These are phyloP conservation scores for Dillenia turbinata DNA, from an alignment of 164 flowering plant genomes.

Conservation along the genomic window DNA sequence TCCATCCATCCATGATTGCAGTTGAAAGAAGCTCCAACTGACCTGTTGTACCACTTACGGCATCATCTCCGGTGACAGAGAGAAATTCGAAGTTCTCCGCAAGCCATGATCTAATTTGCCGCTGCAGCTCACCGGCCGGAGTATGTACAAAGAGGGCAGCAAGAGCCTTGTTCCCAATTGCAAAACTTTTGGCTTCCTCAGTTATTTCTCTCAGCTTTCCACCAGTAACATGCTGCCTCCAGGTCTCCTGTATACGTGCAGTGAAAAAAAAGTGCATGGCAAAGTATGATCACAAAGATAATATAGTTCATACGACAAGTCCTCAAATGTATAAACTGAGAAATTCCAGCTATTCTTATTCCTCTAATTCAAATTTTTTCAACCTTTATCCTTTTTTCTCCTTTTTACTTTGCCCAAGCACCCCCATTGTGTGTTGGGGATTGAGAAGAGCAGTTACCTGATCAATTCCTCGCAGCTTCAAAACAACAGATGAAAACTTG, in stretches of 20 bases:
- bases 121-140: slow-evolving; percentile 98
- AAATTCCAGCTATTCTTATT: no score
- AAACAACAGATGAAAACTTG: slow-evolving; percentile 88
- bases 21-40: slow-evolving; percentile 97
- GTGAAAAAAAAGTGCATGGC: no score
- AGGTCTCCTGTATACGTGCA: slow-evolving; percentile 48
- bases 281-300: no score
- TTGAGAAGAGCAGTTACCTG: slow-evolving; percentile 39
- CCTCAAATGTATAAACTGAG: no score
- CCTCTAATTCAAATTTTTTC: no score
- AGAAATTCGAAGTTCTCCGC: slow-evolving; percentile 94
- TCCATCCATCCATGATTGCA: slow-evolving; percentile 99
- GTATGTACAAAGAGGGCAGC: slow-evolving; percentile 99
- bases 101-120: slow-evolving; percentile 95
- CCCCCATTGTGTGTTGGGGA: no score
- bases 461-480: slow-evolving; percentile 91
- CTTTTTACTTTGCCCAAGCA: no score
- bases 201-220: slow-evolving; percentile 96
- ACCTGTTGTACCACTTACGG: slow-evolving; percentile 68
- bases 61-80: slow-evolving; percentile 80
- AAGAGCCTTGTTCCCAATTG: slow-evolving; percentile 87
- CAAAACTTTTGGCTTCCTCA: slow-evolving; percentile 93
- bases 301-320: no score
- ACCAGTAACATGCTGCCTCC: slow-evolving; percentile 95
- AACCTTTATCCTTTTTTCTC: no score